These are phyloP conservation scores for Colletotrichum lupini DNA, from an alignment of 2,329 filamentous ascomycete species.

Conservation along the genomic window DNA sequence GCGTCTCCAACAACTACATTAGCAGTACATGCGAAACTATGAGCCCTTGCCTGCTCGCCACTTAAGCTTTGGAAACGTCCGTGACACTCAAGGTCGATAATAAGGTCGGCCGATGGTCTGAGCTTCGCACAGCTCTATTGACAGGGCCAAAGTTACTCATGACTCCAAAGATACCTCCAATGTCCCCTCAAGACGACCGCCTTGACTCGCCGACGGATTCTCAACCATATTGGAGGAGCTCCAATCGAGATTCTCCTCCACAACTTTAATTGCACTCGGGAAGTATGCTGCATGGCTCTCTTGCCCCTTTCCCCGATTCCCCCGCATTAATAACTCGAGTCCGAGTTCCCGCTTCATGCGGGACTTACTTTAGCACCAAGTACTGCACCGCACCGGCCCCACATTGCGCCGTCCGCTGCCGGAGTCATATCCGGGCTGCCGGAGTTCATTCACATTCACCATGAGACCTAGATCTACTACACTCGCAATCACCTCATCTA, in stretches of 20 bases:
- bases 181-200: not conserved
- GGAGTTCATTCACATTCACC: not conserved
- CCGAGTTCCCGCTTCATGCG: not conserved
- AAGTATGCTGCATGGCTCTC: not conserved
- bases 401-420: conserved; percentile 13
- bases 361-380: not conserved
- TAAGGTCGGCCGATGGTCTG: conserved; percentile 15
- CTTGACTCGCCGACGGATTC: conserved; percentile 10
- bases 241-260: not conserved
- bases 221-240: not conserved
- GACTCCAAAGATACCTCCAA: not conserved
- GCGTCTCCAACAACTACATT: not conserved
- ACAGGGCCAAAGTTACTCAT: not conserved
- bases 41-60: conserved; percentile 18
- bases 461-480: not conserved
- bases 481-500: not conserved
- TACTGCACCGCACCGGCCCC: not conserved
- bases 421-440: conserved; percentile 23
- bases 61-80: conserved; percentile 26
- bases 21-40: conserved; percentile 12
- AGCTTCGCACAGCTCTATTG: conserved; percentile 7
- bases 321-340: not conserved
- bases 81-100: conserved; percentile 18
- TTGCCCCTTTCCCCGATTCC: not conserved
- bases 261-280: conserved; percentile 3